A percentile compares a stretch with the other conserved stretches of the same genome.
phyloP scores from a whole-genome alignment of 768 basidiomycete genomes.

The Termitomyces sp. region DNA sequence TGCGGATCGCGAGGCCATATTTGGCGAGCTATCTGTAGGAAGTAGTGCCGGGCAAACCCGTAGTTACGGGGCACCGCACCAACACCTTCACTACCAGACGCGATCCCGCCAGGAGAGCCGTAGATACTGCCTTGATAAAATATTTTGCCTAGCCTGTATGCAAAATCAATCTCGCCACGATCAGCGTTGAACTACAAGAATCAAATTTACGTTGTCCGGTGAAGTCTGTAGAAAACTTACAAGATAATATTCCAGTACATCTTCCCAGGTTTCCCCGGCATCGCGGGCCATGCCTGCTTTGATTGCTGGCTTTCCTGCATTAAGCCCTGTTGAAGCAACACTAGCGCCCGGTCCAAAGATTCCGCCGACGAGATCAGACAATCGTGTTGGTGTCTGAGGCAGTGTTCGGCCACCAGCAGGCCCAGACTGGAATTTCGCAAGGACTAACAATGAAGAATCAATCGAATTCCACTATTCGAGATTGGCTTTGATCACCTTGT shows the following conservation, averaged over 20 bases:
- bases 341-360: slow-evolving; percentile 95
- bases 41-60: slow-evolving; percentile 73
- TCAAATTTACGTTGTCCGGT: neutral
- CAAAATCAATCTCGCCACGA: slow-evolving; percentile 83
- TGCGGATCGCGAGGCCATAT: slow-evolving; percentile 84
- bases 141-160: slow-evolving; percentile 89
- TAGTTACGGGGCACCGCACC: slow-evolving; percentile 83
- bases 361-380: slow-evolving; percentile 90
- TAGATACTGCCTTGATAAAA: slow-evolving; percentile 97
- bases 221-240: slow-evolving; percentile 32
- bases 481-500: slow-evolving; percentile 41
- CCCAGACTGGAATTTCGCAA: slow-evolving; percentile 74
- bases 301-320: slow-evolving; percentile 67
- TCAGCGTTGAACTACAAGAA: slow-evolving; percentile 83
- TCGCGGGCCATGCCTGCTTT: slow-evolving; percentile 78
- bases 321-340: slow-evolving; percentile 82
- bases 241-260: slow-evolving; percentile 87
- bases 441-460: slow-evolving; percentile 40
- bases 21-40: slow-evolving; percentile 73
- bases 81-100: slow-evolving; percentile 88
- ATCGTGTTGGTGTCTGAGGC: slow-evolving; percentile 70
- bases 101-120: slow-evolving; percentile 67
- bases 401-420: slow-evolving; percentile 89
- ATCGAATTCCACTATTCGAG: neutral
- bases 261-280: slow-evolving; percentile 92